Evolutionary conservation across 257 asterid species (phyloP).

Genomic region (Osmanthus fragrans): DNA sequence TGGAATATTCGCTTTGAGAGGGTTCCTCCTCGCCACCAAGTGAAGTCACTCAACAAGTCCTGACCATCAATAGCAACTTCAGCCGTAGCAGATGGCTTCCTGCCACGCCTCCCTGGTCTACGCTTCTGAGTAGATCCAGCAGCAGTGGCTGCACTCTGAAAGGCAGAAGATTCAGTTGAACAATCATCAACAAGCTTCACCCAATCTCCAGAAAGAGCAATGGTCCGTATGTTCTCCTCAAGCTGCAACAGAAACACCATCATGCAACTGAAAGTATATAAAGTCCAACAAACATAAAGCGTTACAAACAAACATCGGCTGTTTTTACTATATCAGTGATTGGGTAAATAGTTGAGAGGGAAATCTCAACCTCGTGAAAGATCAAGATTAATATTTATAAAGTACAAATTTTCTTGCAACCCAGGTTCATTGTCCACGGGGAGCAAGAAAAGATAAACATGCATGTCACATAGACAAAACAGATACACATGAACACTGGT

Average conservation of each 20-base stretch:
- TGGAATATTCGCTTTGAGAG: conserved; percentile 51
- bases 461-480: conserved; percentile 6
- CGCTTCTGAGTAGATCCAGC: conserved; percentile 69
- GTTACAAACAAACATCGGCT: conserved; percentile 8
- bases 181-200: conserved; percentile 57
- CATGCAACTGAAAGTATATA: conserved; percentile 26
- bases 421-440: background rate
- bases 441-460: conserved; percentile 21
- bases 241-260: conserved; percentile 49
- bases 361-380: background rate
- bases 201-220: conserved; percentile 85
- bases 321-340: background rate
- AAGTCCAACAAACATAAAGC: conserved; percentile 22
- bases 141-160: conserved; percentile 45
- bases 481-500: background rate
- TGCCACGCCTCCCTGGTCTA: conserved; percentile 78
- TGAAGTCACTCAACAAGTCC: conserved; percentile 41
- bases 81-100: conserved; percentile 45
- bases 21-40: conserved; percentile 85
- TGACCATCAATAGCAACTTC: conserved; percentile 45
- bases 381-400: background rate
- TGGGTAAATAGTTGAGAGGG: background rate
- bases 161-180: conserved; percentile 48
- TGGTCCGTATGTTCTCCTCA: conserved; percentile 69
- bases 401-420: background rate